Percentiles rank a stretch among this genome's conserved stretches.
Conservation (phyloP, 768 basidiomycete genomes). For the Lentinula guzmanii region DNA sequence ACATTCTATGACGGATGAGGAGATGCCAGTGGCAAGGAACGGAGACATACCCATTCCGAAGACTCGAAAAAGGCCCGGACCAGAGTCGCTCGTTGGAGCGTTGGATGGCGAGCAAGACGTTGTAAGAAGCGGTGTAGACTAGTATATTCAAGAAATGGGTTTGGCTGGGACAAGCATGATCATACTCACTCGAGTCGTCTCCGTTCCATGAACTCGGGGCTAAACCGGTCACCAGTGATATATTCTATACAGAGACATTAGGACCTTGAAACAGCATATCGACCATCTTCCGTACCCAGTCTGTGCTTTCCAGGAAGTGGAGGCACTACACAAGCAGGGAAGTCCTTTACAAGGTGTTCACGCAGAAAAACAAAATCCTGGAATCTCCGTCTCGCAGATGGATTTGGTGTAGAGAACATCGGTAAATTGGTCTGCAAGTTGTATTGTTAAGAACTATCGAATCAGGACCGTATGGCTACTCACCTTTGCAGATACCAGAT, state of each 20-base stretch:
- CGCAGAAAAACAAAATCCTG: conserved; percentile 96
- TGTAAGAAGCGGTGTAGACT: conserved; percentile 93
- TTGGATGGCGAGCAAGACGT: conserved; percentile 89
- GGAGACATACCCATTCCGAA: conserved; percentile 86
- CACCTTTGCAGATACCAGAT: conserved; percentile 86
- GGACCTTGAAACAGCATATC: not conserved
- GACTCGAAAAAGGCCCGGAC: conserved; percentile 95
- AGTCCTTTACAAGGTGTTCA: conserved; percentile 83
- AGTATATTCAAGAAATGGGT: not conserved
- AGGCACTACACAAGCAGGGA: conserved; percentile 97
- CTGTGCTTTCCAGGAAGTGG: conserved; percentile 96
- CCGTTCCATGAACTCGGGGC: conserved; percentile 94
- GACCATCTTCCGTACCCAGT: conserved; percentile 55
- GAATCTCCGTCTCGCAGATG: conserved; percentile 82
- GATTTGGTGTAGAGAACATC: conserved; percentile 71
- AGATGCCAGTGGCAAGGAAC: not conserved
- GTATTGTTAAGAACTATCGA: conserved; percentile 6
- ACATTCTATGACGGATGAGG: conserved; percentile 59
- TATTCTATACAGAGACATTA: conserved; percentile 57
- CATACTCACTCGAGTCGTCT: conserved; percentile 74
- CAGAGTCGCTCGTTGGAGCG: conserved; percentile 83
- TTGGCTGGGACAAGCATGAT: not conserved
- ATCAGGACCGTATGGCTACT: not conserved
- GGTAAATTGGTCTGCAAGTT: conserved; percentile 76
- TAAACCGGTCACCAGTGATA: conserved; percentile 95